Conservation (phyloP, 495 filamentous ascomycete genomes). For the Hypomontagnella submonticulosa region DNA sequence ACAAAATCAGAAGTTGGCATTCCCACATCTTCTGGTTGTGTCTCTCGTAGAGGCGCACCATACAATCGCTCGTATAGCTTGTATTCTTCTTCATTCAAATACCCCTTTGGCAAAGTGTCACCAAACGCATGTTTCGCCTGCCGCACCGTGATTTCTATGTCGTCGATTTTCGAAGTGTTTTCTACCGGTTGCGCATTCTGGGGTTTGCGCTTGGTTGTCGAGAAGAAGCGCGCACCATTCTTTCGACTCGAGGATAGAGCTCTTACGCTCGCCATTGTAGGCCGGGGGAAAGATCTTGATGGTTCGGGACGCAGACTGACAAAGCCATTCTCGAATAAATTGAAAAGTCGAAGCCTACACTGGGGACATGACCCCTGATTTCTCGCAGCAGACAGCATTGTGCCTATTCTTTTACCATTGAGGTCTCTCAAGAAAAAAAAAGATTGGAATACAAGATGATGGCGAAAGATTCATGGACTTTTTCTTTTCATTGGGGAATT, state of each 20-base stretch:
- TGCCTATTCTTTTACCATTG: background rate
- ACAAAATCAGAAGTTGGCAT: constrained; percentile 52
- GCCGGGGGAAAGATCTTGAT: constrained; percentile 25
- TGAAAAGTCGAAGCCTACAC: constrained; percentile 60
- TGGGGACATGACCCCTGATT: constrained; percentile 58
- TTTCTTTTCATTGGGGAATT: constrained; percentile 14
- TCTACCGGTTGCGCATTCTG: constrained; percentile 40
- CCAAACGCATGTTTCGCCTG: constrained; percentile 79
- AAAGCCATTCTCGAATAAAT: constrained; percentile 57
- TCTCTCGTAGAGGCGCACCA: constrained; percentile 71
- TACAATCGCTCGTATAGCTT: constrained; percentile 83
- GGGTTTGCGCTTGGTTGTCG: constrained; percentile 46
- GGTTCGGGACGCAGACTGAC: constrained; percentile 27
- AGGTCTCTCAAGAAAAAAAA: constrained; percentile 26
- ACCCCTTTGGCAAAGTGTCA: constrained; percentile 77
- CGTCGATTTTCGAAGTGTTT: constrained; percentile 29
- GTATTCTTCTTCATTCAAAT: constrained; percentile 76
- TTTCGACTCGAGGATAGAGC: constrained; percentile 31
- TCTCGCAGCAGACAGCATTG: constrained; percentile 61
- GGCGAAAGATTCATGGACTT: constrained; percentile 16
- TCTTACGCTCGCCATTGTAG: constrained; percentile 25
- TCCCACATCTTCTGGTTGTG: constrained; percentile 66
- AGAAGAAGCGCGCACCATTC: constrained; percentile 51
- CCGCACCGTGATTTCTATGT: constrained; percentile 72
- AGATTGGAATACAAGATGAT: constrained; percentile 1